These are phyloP conservation scores for Peronospora destructor DNA, from an alignment of 352 stramenopile species.

Conservation along the genomic window DNA sequence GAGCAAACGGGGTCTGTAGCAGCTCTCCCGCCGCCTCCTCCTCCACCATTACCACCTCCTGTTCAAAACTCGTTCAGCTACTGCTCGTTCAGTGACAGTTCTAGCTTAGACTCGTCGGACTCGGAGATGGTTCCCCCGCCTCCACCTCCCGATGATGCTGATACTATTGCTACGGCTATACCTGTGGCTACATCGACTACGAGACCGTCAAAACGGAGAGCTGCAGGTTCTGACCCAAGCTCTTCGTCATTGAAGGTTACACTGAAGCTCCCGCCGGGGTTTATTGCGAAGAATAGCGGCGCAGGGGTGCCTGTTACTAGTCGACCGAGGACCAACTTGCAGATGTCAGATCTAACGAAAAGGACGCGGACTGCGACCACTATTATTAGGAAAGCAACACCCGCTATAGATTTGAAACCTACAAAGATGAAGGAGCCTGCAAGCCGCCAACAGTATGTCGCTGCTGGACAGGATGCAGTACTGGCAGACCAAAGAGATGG, in stretches of 20 bases:
- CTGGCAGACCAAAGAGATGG: slow-evolving; percentile 8
- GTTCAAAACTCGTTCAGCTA: slow-evolving; percentile 38
- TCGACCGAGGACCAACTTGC: slow-evolving; percentile 34
- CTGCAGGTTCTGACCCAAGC: slow-evolving; percentile 17
- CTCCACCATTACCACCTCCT: slow-evolving; percentile 31
- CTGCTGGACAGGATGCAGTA: slow-evolving; percentile 3
- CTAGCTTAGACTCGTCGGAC: slow-evolving; percentile 46
- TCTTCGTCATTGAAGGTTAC: slow-evolving; percentile 49
- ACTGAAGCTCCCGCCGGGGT: slow-evolving; percentile 49
- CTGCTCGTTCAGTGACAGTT: slow-evolving; percentile 45
- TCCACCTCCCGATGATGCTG: slow-evolving; percentile 18
- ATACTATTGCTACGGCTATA: slow-evolving; percentile 12
- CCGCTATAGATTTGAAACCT: slow-evolving; percentile 11
- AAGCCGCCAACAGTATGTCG: slow-evolving; percentile 5
- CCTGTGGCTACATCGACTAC: slow-evolving; percentile 9
- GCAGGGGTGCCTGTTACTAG: slow-evolving; percentile 8
- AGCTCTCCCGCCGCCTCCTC: slow-evolving; percentile 24
- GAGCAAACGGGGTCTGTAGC: slow-evolving; percentile 5
- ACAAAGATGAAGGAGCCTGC: slow-evolving; percentile 20
- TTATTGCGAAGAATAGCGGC: slow-evolving; percentile 29
- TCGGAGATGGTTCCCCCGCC: slow-evolving; percentile 28
- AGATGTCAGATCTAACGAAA: slow-evolving; percentile 41
- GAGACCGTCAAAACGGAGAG: slow-evolving; percentile 15
- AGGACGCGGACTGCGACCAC: slow-evolving; percentile 22
- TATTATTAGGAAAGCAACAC: slow-evolving; percentile 18